These are phyloP conservation scores for Alternaria viburni DNA, from an alignment of 2,329 filamentous ascomycete species.

Conservation along the genomic window DNA sequence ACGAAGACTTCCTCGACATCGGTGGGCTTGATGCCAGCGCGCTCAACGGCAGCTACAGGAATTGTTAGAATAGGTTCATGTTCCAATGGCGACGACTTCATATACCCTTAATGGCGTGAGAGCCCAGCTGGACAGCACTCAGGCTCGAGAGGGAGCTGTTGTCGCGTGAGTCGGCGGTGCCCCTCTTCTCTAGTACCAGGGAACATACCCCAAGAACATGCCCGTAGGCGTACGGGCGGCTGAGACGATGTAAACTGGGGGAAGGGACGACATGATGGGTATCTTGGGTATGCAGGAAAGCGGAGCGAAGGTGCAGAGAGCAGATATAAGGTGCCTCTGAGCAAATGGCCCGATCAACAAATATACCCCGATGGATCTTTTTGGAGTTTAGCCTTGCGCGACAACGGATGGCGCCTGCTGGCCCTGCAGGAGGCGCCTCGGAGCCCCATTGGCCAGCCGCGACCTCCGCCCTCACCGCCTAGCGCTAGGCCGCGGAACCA, in stretches of 20 bases:
- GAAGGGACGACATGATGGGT: constrained; percentile 74
- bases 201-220: constrained; percentile 85
- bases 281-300: constrained; percentile 10
- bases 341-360: not conserved
- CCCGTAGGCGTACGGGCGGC: constrained; percentile 89
- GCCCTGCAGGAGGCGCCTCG: not conserved
- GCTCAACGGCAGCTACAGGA: constrained; percentile 73
- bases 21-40: constrained; percentile 84
- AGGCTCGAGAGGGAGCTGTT: constrained; percentile 84
- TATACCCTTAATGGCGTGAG: constrained; percentile 89
- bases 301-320: constrained; percentile 7
- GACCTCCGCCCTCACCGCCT: constrained; percentile 33
- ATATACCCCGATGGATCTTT: constrained; percentile 14
- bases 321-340: constrained; percentile 1
- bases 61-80: constrained; percentile 21
- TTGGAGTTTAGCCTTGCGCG: constrained; percentile 23
- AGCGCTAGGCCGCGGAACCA: constrained; percentile 19
- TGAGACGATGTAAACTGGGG: constrained; percentile 95
- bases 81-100: not conserved
- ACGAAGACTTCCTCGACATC: constrained; percentile 97
- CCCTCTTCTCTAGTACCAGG: constrained; percentile 21
- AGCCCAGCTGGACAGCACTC: constrained; percentile 83
- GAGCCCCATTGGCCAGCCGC: constrained; percentile 19
- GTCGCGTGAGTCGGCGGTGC: constrained; percentile 30
- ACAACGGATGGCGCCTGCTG: constrained; percentile 1